These are phyloP conservation scores for Epichloe elymi DNA, from an alignment of 2,329 filamentous ascomycete genomes.

Conservation along the genomic window DNA sequence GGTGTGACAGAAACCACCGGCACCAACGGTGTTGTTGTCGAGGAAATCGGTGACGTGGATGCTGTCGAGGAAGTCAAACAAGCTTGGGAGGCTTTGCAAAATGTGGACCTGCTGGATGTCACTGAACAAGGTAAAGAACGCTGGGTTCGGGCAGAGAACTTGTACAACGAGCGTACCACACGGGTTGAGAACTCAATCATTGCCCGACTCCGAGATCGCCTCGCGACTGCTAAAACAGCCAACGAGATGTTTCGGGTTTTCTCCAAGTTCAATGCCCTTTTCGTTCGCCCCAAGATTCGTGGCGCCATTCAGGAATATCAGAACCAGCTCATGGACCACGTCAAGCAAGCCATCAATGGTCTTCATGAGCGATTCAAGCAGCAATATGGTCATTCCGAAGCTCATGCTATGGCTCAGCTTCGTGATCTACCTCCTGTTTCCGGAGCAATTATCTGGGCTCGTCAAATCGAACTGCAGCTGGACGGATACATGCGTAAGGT, in stretches of 20 bases:
- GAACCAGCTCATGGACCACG: slow-evolving; percentile 92
- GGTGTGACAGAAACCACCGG: slow-evolving; percentile 36
- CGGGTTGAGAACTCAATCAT: slow-evolving; percentile 99
- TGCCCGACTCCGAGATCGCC: slow-evolving; percentile 75
- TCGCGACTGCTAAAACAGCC: slow-evolving; percentile 90
- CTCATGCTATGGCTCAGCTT: slow-evolving; percentile 94
- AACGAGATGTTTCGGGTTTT: slow-evolving; percentile 99
- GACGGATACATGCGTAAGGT: slow-evolving; percentile 98
- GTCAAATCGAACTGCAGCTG: slow-evolving; percentile 91
- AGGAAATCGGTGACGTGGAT: slow-evolving; percentile 94
- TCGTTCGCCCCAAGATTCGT: slow-evolving; percentile 96
- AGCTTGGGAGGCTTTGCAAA: slow-evolving; percentile 85
- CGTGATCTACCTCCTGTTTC: slow-evolving; percentile 92
- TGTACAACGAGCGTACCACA: slow-evolving; percentile 94
- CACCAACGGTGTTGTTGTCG: slow-evolving; percentile 57
- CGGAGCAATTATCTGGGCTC: slow-evolving; percentile 93
- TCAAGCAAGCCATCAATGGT: slow-evolving; percentile 87
- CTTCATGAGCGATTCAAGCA: slow-evolving; percentile 97
- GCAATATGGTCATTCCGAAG: slow-evolving; percentile 95
- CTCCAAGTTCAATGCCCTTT: slow-evolving; percentile 97
- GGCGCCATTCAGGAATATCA: slow-evolving; percentile 97
- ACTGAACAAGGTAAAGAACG: slow-evolving; percentile 76
- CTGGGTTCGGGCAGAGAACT: slow-evolving; percentile 89
- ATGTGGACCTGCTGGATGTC: slow-evolving; percentile 90
- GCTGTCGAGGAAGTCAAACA: slow-evolving; percentile 92